Conservation (phyloP, 768 basidiomycete genomes). For the Melanogaster broomeanus region DNA sequence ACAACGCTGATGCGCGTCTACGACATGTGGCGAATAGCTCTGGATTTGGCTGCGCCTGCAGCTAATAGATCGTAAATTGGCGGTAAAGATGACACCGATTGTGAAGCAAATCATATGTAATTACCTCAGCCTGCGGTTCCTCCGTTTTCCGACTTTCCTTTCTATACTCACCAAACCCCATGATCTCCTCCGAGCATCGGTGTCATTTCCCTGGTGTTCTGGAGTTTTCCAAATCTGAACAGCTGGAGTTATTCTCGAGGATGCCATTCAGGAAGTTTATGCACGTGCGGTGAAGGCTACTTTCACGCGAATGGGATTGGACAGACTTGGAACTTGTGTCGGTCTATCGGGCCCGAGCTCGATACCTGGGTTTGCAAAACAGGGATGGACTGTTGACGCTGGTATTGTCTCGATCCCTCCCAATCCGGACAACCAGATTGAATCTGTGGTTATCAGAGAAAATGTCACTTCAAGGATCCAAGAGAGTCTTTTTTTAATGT, state of each 20-base stretch:
- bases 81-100: too few species aligned
- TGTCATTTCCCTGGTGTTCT: constrained; percentile 90
- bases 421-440: constrained; percentile 88
- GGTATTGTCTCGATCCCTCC: constrained; percentile 70
- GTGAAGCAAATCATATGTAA: too few species aligned
- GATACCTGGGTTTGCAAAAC: constrained; percentile 57
- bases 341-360: constrained; percentile 63
- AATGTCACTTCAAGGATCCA: constrained; percentile 41
- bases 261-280: constrained; percentile 76
- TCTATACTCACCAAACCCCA: constrained; percentile 68
- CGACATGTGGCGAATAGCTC: not conserved
- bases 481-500: constrained; percentile 1
- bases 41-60: not conserved
- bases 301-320: constrained; percentile 70
- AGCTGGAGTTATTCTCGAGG: constrained; percentile 78
- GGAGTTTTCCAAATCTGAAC: constrained; percentile 73
- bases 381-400: constrained; percentile 68
- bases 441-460: constrained; percentile 83
- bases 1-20: too few species aligned
- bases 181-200: constrained; percentile 70
- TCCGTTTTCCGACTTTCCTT: constrained; percentile 60
- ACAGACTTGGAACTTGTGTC: constrained; percentile 71
- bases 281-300: constrained; percentile 77
- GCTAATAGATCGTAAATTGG: not conserved
- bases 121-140: not conserved